Base-by-base conservation (phyloP, 768 basidiomycete genomes). In the Hydnomerulius pinastri region DNA sequence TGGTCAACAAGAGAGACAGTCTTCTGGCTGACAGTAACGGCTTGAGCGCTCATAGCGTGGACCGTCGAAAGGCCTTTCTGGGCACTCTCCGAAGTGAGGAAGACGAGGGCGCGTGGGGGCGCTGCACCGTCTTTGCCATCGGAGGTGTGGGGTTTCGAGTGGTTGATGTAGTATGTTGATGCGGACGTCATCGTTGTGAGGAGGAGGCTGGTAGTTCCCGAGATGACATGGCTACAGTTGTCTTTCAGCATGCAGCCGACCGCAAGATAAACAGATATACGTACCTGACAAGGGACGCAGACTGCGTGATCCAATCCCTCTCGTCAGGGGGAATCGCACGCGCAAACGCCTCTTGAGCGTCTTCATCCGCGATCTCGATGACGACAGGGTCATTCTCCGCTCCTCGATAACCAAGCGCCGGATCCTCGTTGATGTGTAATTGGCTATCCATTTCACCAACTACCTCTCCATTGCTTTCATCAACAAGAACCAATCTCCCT, bases 381-480 rank as follows among this genome's bases (percentile, higher is more conserved):
- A 90, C 66, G n/a, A 92, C 87, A 1, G 86, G 81, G 55, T 82
- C 81, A 53, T 76, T 76, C 56, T 82, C 79, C 40, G 75, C 74
- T 6, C 80, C 80, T 13, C 68, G 65, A 47, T 72, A 66, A 28
- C 73, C 63, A 36, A 90, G 71, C n/a, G 64, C 60, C 1, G 79
- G 75, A 56, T 86, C 86, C 61, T 88, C 87, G 20, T 71, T 69
- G 18, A 88, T 74, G 32, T 68, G 64, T 51, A 87, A 71, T 45
- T 72, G 64, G 40, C 81, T 73, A 49, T 86, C 85, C 8, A 90
- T 73, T 61, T 85, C 80, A 0, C 86, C 87, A 12, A 91, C 74
- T 10, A 90, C 75, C 54, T 88, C 82, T 2, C 88, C 88, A 38
- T 77, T 83, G 35, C 81, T 76, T 63, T 90, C 80, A 62, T 92